Conservation (phyloP, 495 filamentous ascomycete species). For the Hypoxylon subgilvum region DNA sequence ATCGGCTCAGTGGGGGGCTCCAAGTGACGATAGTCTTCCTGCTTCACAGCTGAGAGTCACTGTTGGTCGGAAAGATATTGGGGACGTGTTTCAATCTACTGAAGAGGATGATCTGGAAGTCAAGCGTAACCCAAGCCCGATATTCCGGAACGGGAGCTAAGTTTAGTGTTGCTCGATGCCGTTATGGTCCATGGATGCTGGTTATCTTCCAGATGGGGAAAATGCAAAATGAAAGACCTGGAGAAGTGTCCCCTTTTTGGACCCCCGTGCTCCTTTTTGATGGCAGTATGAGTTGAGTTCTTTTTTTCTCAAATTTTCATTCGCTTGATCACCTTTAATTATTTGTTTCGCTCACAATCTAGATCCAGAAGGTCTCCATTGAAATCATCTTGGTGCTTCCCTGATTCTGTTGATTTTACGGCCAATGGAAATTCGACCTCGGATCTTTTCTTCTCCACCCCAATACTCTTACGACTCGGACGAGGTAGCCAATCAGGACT, state of each 20-base stretch:
- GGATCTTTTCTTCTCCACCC: slow-evolving; percentile 27
- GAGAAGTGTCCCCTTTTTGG: slow-evolving; percentile 18
- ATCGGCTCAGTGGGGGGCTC: slow-evolving; percentile 20
- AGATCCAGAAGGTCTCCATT: slow-evolving; percentile 22
- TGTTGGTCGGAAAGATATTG: neutral
- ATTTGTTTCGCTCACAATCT: slow-evolving; percentile 35
- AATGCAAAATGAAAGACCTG: slow-evolving; percentile 12
- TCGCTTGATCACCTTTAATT: slow-evolving; percentile 28
- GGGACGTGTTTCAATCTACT: neutral
- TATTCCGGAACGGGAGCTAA: slow-evolving; percentile 37
- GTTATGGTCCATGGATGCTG: slow-evolving; percentile 12
- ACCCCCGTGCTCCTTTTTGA: slow-evolving; percentile 21
- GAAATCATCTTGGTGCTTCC: slow-evolving; percentile 28
- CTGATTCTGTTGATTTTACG: slow-evolving; percentile 39
- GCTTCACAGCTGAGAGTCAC: slow-evolving; percentile 5
- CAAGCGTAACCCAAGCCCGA: slow-evolving; percentile 14
- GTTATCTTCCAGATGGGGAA: slow-evolving; percentile 25
- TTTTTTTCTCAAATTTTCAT: slow-evolving; percentile 35
- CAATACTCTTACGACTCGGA: slow-evolving; percentile 31
- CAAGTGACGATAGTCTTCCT: too few species aligned
- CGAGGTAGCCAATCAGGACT: slow-evolving; percentile 26
- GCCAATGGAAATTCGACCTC: slow-evolving; percentile 38
- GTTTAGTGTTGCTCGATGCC: slow-evolving; percentile 28
- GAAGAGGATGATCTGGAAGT: slow-evolving; percentile 13
- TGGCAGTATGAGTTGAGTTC: slow-evolving; percentile 17